Base-by-base conservation (phyloP, 306 rosid species). In the Begonia masoniana region DNA sequence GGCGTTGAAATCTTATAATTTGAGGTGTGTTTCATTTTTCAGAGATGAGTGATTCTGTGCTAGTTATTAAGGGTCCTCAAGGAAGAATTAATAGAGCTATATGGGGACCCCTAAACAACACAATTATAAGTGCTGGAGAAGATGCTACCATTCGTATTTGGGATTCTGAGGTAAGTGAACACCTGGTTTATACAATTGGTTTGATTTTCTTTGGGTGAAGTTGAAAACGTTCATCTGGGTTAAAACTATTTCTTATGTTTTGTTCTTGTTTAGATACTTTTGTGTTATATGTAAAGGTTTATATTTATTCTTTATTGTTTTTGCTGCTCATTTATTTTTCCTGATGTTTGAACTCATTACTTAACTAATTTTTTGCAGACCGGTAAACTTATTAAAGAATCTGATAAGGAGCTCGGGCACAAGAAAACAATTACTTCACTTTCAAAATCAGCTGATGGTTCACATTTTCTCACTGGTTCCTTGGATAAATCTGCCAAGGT, bases 91-190 rank as follows among this genome's bases (percentile, higher is more conserved):
- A 85, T 47, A 82, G 97, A 66, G 97, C 97, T 62, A 67, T 85
- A 51, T 91, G 97, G 97, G 97, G 97, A 13, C 94, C 96, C 2
- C 72, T 91, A 15, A 85, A 85, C 67, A 62, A 39, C 36, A 85
- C 94, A 43, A 83, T n/a, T 91, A 75, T 91, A 35, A 91, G 96
- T 70, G 96, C 72, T 0, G 97, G 97, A 50, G 97, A 91, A 83
- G 97, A 91, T 60, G 68, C 92, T 3, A 54, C 82, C 1, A 10
- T 91, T 71, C 92, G 97, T 12, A 71, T 85, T 31, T 91, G 97
- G 97, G 97, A 91, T 69, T 59, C 96, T 54, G 97, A 91, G 96
- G 92, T 78, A 58, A 47, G 14, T 59, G 42, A 31, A 31, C 39
- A 0, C 9, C 39, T 31, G 5, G 8, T 31, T 1, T 31, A 31